phyloP scores from a whole-genome alignment of 441 rosid genomes.

The Bocquillonia castaneifolia region DNA sequence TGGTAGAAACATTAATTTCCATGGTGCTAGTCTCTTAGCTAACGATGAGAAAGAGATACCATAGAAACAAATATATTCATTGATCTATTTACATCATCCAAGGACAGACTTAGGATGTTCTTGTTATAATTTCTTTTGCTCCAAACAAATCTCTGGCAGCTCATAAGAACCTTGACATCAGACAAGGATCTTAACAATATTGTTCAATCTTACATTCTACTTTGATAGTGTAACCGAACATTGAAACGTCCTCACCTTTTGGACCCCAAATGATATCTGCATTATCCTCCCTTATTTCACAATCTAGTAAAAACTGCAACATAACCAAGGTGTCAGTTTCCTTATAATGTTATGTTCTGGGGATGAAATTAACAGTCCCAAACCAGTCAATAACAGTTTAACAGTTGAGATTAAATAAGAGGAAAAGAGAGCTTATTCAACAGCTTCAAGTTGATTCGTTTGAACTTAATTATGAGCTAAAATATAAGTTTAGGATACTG shows the following conservation, averaged over 20 bases:
- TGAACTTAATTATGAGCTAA: not conserved
- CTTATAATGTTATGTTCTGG: not conserved
- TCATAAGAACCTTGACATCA: not conserved
- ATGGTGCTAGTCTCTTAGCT: not conserved
- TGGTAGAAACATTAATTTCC: not conserved
- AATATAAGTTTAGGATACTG: not conserved
- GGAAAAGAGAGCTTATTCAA: not conserved
- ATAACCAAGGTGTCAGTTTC: slow-evolving; percentile 10
- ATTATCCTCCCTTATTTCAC: slow-evolving; percentile 2
- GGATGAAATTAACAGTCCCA: not conserved
- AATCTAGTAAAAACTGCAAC: slow-evolving; percentile 3
- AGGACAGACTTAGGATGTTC: not conserved
- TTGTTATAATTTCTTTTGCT: not conserved
- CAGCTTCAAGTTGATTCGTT: not conserved
- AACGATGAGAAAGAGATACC: not conserved
- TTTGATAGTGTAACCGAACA: not conserved
- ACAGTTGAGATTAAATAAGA: not conserved
- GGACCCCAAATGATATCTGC: not conserved
- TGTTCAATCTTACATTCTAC: not conserved
- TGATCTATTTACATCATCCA: not conserved
- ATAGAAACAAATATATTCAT: not conserved
- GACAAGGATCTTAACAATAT: not conserved
- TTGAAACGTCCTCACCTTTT: not conserved
- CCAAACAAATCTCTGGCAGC: not conserved
- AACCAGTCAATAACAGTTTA: not conserved